Evolutionary conservation across 2,329 filamentous ascomycete species (phyloP), one percentile per base, ranked within the genome.

Genomic region (Penicillium paneum): DNA sequence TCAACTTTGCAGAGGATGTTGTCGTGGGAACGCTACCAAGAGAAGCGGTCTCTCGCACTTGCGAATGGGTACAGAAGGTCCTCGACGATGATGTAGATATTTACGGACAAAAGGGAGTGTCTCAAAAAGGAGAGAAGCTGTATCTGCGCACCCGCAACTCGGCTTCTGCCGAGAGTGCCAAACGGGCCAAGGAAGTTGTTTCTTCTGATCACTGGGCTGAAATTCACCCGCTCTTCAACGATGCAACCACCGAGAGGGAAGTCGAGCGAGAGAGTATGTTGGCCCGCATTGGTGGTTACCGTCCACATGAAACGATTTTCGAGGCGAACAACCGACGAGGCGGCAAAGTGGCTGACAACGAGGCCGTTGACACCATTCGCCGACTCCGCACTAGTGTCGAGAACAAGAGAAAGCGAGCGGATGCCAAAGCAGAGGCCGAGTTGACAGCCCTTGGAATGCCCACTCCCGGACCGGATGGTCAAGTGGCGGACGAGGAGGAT

Each of bases 221-320:
- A 58, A 79, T 93, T 12, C 91, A 97, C 69, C 81, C 88, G 6
- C 78, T 99, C 0, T 97, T 97, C 68, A 86, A 87, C 34, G 80
- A 88, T 50, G 83, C 88, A 48, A 59, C 65, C 13, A 82, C 82
- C 52, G 78, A 83, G 32, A 75, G 82, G 28, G 89, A 93, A 67
- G 81, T 85, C 56, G 86, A 90, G 45, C 84, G 92, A 31, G 85
- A 91, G 45, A 86, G 88, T 47, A 96, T 99, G 90, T 79, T 99
- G 29, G 90, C 91, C 31, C 84, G 87, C 55, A 90, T 99, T 54
- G 92, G 90, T 65, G 88, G 88, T 2, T 99, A 94, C 76, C 85
- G 90, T 64, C 94, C 95, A 0, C 81, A 87, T 40, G 94, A 99
- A 74, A 97, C 93, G 0, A 90, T 99, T n/a, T 99, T 99, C 64